These are phyloP conservation scores for Venturia aucupariae DNA, from an alignment of 2,329 filamentous ascomycete genomes.

Conservation along the genomic window DNA sequence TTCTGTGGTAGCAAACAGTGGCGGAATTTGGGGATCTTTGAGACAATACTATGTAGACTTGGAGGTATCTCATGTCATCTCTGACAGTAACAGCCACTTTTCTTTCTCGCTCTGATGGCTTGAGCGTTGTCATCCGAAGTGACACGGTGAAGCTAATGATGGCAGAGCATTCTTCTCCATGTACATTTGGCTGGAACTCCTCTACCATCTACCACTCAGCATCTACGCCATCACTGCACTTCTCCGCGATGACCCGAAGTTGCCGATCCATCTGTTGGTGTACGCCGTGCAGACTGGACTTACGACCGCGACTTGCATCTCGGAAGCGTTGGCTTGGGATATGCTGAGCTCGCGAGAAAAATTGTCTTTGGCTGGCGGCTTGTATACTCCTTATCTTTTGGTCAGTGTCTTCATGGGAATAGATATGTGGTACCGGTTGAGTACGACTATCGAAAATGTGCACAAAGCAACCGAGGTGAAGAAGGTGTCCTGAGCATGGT, in stretches of 20 bases:
- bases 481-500: conserved; percentile 18
- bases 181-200: conserved; percentile 49
- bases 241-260: conserved; percentile 43
- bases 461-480: conserved; percentile 22
- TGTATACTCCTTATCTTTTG: conserved; percentile 31
- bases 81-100: neutral
- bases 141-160: too few relatives aligned
- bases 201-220: conserved; percentile 53
- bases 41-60: too few relatives aligned
- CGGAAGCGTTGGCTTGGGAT: conserved; percentile 49
- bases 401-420: conserved; percentile 28
- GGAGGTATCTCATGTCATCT: neutral
- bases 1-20: too few relatives aligned
- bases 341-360: conserved; percentile 25
- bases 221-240: conserved; percentile 51
- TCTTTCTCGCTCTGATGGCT: neutral
- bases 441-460: conserved; percentile 18
- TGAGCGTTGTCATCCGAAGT: neutral
- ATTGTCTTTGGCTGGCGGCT: conserved; percentile 22
- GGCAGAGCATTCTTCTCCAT: conserved; percentile 45
- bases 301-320: conserved; percentile 54
- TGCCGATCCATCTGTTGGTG: conserved; percentile 51
- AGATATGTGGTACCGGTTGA: conserved; percentile 27
- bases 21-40: too few relatives aligned
- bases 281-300: conserved; percentile 51